Evolutionary conservation across 208 protist genomes (phyloP), one percentile per base, ranked within the genome.

Genomic region (Wallacemonas rigidus): DNA sequence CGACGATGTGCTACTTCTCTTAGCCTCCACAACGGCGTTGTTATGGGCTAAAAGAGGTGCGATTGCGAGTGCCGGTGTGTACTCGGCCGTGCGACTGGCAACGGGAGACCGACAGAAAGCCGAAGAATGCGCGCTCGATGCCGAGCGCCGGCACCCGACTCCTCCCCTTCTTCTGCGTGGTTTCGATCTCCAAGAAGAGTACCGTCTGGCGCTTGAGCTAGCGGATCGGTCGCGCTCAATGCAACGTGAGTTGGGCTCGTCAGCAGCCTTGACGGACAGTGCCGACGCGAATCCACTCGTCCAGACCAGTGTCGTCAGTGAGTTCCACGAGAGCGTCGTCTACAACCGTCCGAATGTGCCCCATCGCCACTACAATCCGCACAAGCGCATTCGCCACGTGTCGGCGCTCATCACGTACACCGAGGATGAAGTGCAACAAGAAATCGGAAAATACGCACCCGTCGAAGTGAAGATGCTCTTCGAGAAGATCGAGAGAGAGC

Each of bases 1-100:
- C 2, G 88, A 95, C 77, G 88, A 93, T 73, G 71, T 92, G 45
- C 79, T 95, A 53, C 77, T 95, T 63, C 40, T 93, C 2, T 44
- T 91, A 3, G 86, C 84, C n/a, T 89, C 91, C 0, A 83, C 86
- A 2, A 90, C 86, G 2, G 85, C 80, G 4, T 64, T 92, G 17
- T 55, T 92, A 50, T 95, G 85, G 85, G 75, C 77, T 11, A 93
- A 92, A 75, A 70, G 85, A 11, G 75, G 82, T 2, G 86, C 90
- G 7, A 43, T 95, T 3, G 63, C 87, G 1, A 62, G 80, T 44
- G 67, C 68, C 39, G 56, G 75, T 38, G 74, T 89, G 12, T 84
- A 82, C 51, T 79, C 53, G 9, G 58, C 74, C 2, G 79, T 86
- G 0, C 44, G 71, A 8, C 38, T 80, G 36, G n/a, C 72, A 50